These are phyloP conservation scores for Ascochyta clinopodiicola DNA, from an alignment of 2,329 filamentous ascomycete genomes.

Conservation along the genomic window DNA sequence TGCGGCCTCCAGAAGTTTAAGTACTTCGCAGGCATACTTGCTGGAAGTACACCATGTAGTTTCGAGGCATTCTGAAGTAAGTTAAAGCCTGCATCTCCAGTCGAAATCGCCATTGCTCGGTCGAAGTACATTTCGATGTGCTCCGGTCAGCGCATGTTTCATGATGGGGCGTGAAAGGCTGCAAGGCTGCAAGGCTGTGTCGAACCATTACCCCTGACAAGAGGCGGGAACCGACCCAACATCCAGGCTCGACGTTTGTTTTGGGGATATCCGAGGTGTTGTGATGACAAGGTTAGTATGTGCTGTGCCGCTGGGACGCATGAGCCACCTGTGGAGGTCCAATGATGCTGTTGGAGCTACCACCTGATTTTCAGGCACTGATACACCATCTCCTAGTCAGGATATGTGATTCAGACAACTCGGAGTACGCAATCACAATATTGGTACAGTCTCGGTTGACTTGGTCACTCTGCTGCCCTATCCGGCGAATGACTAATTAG, in stretches of 20 bases:
- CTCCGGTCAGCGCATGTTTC: constrained; percentile 2
- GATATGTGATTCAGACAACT: background rate
- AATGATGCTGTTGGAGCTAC: background rate
- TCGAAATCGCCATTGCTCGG: background rate
- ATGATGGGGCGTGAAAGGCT: too few species aligned
- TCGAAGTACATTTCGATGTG: background rate
- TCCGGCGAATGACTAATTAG: too few species aligned
- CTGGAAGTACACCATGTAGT: too few species aligned
- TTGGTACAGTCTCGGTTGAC: too few species aligned
- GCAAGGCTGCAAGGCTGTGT: background rate
- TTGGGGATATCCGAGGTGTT: background rate
- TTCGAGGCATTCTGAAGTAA: background rate
- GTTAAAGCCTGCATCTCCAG: background rate
- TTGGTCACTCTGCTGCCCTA: too few species aligned
- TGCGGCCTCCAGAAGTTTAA: too few species aligned
- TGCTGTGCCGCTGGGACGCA: background rate
- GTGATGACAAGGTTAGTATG: background rate
- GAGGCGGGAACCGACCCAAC: background rate
- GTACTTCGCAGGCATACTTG: too few species aligned
- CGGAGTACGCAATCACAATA: background rate
- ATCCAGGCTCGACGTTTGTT: background rate
- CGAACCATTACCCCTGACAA: background rate
- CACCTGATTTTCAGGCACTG: background rate
- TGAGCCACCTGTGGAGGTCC: background rate
- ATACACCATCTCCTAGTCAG: too few species aligned